Conservation (phyloP, 805 yeast genomes). For the Torulaspora indica region DNA sequence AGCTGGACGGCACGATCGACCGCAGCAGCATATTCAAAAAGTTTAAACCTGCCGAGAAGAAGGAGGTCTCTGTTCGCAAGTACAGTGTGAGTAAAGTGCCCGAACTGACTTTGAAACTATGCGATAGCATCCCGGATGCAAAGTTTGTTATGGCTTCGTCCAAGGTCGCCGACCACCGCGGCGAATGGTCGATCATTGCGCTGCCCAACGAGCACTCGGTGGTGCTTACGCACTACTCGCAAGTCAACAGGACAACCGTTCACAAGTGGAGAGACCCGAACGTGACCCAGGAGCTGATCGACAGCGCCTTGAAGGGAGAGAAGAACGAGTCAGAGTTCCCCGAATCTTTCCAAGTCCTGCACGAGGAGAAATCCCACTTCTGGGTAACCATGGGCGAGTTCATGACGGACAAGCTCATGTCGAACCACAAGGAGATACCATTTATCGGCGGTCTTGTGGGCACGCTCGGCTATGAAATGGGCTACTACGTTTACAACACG, state of each 20-base stretch:
- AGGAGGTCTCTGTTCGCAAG: constrained; percentile 10
- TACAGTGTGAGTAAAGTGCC: constrained; percentile 17
- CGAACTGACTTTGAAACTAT: constrained; percentile 42
- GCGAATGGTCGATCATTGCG: constrained; percentile 84
- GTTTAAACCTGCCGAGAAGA: not conserved
- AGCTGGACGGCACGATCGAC: constrained; percentile 25
- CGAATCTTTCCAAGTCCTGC: constrained; percentile 12
- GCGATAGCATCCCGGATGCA: constrained; percentile 41
- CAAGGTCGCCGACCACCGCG: constrained; percentile 47
- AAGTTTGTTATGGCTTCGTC: constrained; percentile 62
- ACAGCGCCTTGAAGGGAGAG: constrained; percentile 1
- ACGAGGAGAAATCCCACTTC: constrained; percentile 27
- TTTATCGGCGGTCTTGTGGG: constrained; percentile 93
- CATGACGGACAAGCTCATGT: constrained; percentile 23
- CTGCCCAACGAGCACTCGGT: constrained; percentile 46
- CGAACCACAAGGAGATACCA: constrained; percentile 46
- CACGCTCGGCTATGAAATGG: constrained; percentile 82
- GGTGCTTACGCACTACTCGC: constrained; percentile 60
- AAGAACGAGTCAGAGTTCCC: not conserved
- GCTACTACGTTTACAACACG: constrained; percentile 44
- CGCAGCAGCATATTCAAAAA: constrained; percentile 23
- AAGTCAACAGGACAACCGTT: constrained; percentile 32
- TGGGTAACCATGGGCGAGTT: constrained; percentile 29
- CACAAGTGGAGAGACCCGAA: constrained; percentile 30
- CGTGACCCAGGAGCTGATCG: constrained; percentile 10